Evolutionary conservation across 176 grass and related monocot genomes (phyloP).

Genomic region (Sorghum bicolor): DNA sequence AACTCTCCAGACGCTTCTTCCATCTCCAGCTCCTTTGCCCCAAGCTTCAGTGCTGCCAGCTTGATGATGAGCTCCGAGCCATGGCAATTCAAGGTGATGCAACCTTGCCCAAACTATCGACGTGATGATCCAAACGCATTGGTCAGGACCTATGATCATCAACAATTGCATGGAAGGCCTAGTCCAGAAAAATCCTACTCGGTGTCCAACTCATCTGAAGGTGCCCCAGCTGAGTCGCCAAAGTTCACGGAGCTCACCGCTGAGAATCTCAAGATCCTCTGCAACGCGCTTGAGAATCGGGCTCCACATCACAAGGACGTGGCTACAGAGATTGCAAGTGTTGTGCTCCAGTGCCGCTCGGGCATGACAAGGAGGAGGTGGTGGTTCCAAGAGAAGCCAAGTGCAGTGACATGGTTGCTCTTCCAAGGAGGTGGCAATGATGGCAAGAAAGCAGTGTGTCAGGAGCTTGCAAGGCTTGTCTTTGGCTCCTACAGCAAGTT

Average conservation of each 20-base stretch:
- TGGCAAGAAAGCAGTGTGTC: slow-evolving; percentile 65
- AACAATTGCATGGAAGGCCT: slow-evolving; percentile 5
- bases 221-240: slow-evolving; percentile 7
- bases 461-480: slow-evolving; percentile 63
- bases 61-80: slow-evolving; percentile 20
- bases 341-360: slow-evolving; percentile 66
- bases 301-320: slow-evolving; percentile 42
- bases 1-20: slow-evolving; percentile 33
- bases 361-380: slow-evolving; percentile 55
- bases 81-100: slow-evolving; percentile 37
- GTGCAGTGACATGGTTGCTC: slow-evolving; percentile 61
- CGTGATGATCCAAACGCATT: neutral
- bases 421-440: slow-evolving; percentile 69
- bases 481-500: slow-evolving; percentile 58
- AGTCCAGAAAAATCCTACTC: slow-evolving; percentile 37
- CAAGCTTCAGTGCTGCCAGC: slow-evolving; percentile 26
- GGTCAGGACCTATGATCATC: neutral
- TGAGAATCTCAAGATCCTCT: slow-evolving; percentile 78
- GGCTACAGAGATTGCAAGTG: slow-evolving; percentile 60
- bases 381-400: slow-evolving; percentile 39
- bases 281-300: slow-evolving; percentile 51
- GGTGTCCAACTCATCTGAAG: slow-evolving; percentile 37
- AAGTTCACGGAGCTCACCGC: slow-evolving; percentile 87
- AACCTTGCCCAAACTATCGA: slow-evolving; percentile 19
- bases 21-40: slow-evolving; percentile 20